Base-by-base conservation (phyloP, 805 yeast genomes). In the Scheffersomyces spartinae region DNA sequence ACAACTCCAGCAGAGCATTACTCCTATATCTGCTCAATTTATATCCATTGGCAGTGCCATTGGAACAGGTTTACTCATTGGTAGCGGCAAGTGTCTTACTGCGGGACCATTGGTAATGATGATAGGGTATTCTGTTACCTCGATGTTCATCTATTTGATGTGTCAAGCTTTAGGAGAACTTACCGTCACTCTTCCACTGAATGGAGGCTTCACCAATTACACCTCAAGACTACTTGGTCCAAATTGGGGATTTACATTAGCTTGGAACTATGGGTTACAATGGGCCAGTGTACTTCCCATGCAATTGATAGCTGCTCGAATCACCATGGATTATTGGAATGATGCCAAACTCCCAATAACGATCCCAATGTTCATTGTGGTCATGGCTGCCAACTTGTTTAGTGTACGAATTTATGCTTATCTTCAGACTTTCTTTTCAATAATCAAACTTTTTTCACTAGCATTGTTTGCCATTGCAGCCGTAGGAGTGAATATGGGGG, bases 41-140 rank as follows among this genome's bases (percentile, higher is more conserved):
- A 45, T 45, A 24, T 47, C 49, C 28, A 36, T 45, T 30, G 50
- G 49, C 5, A 47, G 49, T 20, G 45, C 49, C 4, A 27, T 45
- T 27, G 50, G 50, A n/a, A 45, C 50, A 7, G 50, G 50, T 7
- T 31, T 45, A 20, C 32, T 43, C 26, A 33, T 45, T 14, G 50
- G 47, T 11, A 40, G 43, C 10, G 47, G 47, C 14, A 33, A 40
- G 6, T 45, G 45, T 2, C 32, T 45, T 28, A 31, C 32, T 5
- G 45, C 44, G 4, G 48, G 50, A 4, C 47, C 49, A 4, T 41
- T 38, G 2, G 43, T 36, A 2, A 38, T 46, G 7, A 32, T 45
- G 13, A 33, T 45, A 15, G 31, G 46, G 6, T 43, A 42, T 26
- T 23, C 43, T 9, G 27, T 42, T n/a, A 34, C 43, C 25, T 45